Percentiles rank a stretch among this genome's conserved stretches.
Evolutionary conservation across 1,284 basidiomycete genomes (phyloP).

Genomic region (Exobasidium cylindrosporum): DNA sequence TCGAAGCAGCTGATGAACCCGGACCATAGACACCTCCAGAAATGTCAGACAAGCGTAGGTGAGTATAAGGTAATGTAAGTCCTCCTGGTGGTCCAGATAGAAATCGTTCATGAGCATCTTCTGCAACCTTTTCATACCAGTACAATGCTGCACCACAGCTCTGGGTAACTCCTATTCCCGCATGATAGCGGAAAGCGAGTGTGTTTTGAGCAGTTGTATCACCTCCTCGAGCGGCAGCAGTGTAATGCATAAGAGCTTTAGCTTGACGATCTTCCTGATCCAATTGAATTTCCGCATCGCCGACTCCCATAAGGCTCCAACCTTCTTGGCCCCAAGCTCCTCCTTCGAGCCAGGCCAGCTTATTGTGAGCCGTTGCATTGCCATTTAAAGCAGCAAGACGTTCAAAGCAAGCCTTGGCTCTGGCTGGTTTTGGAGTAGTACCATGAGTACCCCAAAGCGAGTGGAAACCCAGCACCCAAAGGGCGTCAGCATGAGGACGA

Average conservation of each 20-base stretch:
- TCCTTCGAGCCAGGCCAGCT: slow-evolving; percentile 47
- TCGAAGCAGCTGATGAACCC: slow-evolving; percentile 81
- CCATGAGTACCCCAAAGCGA: slow-evolving; percentile 53
- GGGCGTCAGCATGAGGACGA: slow-evolving; percentile 37
- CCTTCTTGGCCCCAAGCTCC: slow-evolving; percentile 18
- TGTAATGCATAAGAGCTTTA: slow-evolving; percentile 82
- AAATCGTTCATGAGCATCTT: slow-evolving; percentile 65
- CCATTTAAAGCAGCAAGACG: slow-evolving; percentile 34
- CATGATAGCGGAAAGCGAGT: slow-evolving; percentile 90
- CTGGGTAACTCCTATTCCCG: slow-evolving; percentile 74
- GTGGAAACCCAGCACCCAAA: slow-evolving; percentile 51
- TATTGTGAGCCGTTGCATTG: slow-evolving; percentile 48
- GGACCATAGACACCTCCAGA: slow-evolving; percentile 88
- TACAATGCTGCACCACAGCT: slow-evolving; percentile 61
- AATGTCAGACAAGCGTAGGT: slow-evolving; percentile 82
- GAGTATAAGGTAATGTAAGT: slow-evolving; percentile 74
- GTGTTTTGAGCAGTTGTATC: slow-evolving; percentile 86
- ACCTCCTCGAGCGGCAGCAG: slow-evolving; percentile 83
- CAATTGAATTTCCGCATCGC: neutral
- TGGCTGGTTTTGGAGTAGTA: slow-evolving; percentile 30
- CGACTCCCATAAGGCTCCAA: neutral
- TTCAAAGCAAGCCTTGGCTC: slow-evolving; percentile 38
- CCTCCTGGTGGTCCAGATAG: slow-evolving; percentile 86
- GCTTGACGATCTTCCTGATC: neutral
- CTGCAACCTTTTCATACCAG: slow-evolving; percentile 43